Percentiles rank a stretch among this genome's conserved stretches.
Evolutionary conservation across 257 asterid species (phyloP).

Genomic region (Lithospermum erythrorhizon): DNA sequence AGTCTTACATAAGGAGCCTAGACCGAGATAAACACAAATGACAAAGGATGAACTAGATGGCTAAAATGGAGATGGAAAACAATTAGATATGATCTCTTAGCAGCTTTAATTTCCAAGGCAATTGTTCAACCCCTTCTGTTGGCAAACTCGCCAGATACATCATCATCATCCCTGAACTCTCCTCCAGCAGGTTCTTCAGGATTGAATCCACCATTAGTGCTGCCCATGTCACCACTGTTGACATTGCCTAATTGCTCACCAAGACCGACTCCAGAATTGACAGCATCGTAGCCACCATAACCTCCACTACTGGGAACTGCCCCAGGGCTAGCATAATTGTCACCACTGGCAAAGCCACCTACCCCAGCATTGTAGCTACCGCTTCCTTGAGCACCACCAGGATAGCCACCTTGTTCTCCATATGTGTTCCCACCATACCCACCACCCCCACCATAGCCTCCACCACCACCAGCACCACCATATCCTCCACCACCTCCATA

Average conservation of each 20-base stretch:
- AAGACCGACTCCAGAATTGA: too few relatives aligned
- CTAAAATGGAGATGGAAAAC: too few relatives aligned
- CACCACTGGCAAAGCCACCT: neutral
- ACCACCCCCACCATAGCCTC: slow-evolving; percentile 4
- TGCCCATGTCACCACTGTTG: neutral
- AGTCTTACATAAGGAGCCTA: too few relatives aligned
- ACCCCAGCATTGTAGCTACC: slow-evolving; percentile 1
- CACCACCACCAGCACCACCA: slow-evolving; percentile 9
- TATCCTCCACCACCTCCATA: neutral
- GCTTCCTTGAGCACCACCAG: too few relatives aligned
- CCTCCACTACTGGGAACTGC: neutral
- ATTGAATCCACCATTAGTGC: neutral
- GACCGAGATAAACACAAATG: too few relatives aligned
- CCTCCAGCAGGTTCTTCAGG: slow-evolving; percentile 9
- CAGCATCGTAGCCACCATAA: slow-evolving; percentile 11
- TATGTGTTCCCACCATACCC: slow-evolving; percentile 4
- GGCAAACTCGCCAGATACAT: slow-evolving; percentile 20
- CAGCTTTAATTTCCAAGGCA: neutral
- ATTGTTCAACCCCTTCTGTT: slow-evolving; percentile 31
- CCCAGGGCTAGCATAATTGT: neutral
- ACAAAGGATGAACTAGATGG: too few relatives aligned
- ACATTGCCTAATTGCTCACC: slow-evolving; percentile 2
- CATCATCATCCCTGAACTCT: slow-evolving; percentile 19
- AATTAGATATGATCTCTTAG: neutral
- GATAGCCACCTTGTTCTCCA: slow-evolving; percentile 12